These are phyloP conservation scores for Prillingera fragicola DNA, from an alignment of 1,284 basidiomycete species.

Conservation along the genomic window DNA sequence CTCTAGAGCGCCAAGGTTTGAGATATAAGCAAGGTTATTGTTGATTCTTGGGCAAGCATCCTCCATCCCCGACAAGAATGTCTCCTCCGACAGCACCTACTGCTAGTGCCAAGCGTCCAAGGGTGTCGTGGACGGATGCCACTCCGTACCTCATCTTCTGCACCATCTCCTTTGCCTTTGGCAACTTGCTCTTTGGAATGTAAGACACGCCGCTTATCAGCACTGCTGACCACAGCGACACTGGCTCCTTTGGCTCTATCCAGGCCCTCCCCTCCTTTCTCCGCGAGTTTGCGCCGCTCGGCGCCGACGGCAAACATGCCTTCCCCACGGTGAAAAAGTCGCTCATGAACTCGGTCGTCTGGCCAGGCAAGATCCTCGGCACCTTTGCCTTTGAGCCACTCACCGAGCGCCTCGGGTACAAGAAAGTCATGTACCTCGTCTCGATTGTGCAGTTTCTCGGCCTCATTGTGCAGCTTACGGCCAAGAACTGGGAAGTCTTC, in stretches of 20 bases:
- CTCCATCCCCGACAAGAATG: too few species aligned
- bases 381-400: slow-evolving; percentile 7
- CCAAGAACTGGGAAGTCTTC: slow-evolving; percentile 13
- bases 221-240: slow-evolving; percentile 5
- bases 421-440: slow-evolving; percentile 1
- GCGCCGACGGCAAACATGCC: not conserved
- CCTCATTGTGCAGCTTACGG: slow-evolving; percentile 9
- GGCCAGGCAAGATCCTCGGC: slow-evolving; percentile 3
- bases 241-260: slow-evolving; percentile 9
- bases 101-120: too few species aligned
- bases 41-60: too few species aligned
- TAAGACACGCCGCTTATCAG: slow-evolving; percentile 1
- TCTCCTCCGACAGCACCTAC: too few species aligned
- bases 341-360: slow-evolving; percentile 9
- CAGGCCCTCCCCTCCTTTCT: slow-evolving; percentile 11
- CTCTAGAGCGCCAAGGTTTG: too few species aligned
- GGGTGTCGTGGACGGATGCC: slow-evolving; percentile 4
- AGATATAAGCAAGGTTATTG: too few species aligned
- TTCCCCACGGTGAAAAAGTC: slow-evolving; percentile 1
- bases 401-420: slow-evolving; percentile 5
- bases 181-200: slow-evolving; percentile 10
- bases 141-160: slow-evolving; percentile 9
- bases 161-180: slow-evolving; percentile 6
- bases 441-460: not conserved
- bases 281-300: not conserved